Evolutionary conservation across 495 filamentous ascomycete genomes (phyloP).

Genomic region (Penicillium canescens): DNA sequence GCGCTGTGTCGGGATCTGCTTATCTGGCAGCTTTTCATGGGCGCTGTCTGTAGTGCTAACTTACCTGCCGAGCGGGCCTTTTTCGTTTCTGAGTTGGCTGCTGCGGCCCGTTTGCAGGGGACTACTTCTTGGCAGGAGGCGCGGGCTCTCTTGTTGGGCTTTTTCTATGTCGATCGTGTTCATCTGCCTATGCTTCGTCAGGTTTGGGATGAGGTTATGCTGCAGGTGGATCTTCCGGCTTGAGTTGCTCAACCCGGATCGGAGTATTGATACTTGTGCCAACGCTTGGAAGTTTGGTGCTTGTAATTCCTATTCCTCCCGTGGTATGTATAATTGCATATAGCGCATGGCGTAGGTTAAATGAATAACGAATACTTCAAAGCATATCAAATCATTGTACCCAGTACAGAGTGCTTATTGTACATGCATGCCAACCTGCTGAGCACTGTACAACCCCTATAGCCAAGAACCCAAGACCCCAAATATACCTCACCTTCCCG

Average conservation of each 20-base stretch:
- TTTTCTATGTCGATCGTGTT: conserved; percentile 44
- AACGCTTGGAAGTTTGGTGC: no score
- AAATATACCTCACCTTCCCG: not conserved
- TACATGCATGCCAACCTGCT: no score
- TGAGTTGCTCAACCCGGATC: not conserved
- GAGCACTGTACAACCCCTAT: no score
- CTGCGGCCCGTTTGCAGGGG: conserved; percentile 30
- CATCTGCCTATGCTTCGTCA: conserved; percentile 34
- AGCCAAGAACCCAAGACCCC: conserved; percentile 2
- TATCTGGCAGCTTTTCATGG: conserved; percentile 45
- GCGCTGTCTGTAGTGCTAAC: conserved; percentile 34
- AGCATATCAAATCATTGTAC: no score
- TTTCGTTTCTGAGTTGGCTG: conserved; percentile 39
- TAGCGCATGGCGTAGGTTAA: no score
- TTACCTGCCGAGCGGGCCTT: conserved; percentile 32
- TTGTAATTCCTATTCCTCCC: no score
- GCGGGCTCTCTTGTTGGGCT: conserved; percentile 34
- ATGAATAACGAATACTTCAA: no score
- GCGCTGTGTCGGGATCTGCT: conserved; percentile 38
- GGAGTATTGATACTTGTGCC: no score
- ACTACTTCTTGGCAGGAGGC: conserved; percentile 41
- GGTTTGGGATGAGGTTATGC: conserved; percentile 41
- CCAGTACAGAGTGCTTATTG: no score
- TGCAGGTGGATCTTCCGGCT: conserved; percentile 13
- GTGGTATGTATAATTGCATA: no score